Evolutionary conservation across 2,329 filamentous ascomycete species (phyloP), one percentile per base, ranked within the genome.

Genomic region (Nemania serpens): DNA sequence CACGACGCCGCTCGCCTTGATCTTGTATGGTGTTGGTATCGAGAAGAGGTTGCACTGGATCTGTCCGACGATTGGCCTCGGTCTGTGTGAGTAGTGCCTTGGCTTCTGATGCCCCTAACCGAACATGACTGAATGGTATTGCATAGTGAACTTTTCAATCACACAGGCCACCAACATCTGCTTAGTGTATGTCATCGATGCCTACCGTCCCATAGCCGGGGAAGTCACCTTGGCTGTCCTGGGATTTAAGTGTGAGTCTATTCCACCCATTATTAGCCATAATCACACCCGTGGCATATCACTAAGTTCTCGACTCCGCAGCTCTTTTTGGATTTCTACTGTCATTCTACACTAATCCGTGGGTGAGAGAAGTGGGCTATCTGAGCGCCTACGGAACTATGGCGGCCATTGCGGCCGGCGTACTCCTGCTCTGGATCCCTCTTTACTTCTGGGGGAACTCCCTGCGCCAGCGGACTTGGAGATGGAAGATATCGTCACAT

Each of bases 281-380:
- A n/a, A n/a, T n/a, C n/a, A n/a, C n/a, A n/a, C n/a, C n/a, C n/a
- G n/a, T n/a, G n/a, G n/a, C n/a, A 56, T 18, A 36, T 37, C n/a
- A 39, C 60, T 62, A 55, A 42, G 49, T 47, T 13, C 22, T 2
- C n/a, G 2, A 5, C 1, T 43, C 5, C 10, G 20, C 59, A 82
- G 80, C 82, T 15, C 70, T 80, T 7, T 85, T 87, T 67, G 84
- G 83, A 4, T 87, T 87, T 68, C 73, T 86, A 1, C 75, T 87
- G 1, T 83, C 80, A 0, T 87, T 87, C 68, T 86, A 86, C 68
- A 86, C 82, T 1, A 87, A 87, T 66, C 78, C 82, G 0, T 87
- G 84, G 84, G 78, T 87, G 39, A 72, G 75, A 6, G 33, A 76
- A 58, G 71, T 72, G 1, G 84, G 84, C 0, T 86, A 86, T 66